A percentile compares a stretch with the other conserved stretches of the same genome.
These are phyloP conservation scores for Ophiocordyceps camponoti-leonardi DNA, from an alignment of 2,329 filamentous ascomycete genomes.

Conservation along the genomic window DNA sequence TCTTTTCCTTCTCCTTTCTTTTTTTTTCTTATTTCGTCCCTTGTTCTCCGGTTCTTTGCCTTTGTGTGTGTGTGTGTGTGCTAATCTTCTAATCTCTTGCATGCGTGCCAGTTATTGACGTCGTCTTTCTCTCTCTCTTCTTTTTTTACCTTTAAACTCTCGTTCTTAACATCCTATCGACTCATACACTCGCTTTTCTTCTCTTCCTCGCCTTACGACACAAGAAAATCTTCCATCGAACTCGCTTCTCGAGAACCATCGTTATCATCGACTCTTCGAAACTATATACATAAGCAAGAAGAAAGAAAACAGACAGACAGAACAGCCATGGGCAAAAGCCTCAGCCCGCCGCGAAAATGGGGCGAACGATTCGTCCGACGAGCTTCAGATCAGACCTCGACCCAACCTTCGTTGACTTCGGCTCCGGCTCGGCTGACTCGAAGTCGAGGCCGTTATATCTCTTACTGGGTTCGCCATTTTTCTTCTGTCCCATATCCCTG, in stretches of 20 bases:
- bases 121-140: too few relatives aligned
- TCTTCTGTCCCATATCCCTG: background rate
- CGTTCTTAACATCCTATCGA: too few relatives aligned
- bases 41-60: background rate
- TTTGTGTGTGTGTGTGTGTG: background rate
- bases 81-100: too few relatives aligned
- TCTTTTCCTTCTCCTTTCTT: background rate
- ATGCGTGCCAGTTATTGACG: too few relatives aligned
- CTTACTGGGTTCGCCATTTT: constrained; percentile 22
- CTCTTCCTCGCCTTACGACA: too few relatives aligned
- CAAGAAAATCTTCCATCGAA: too few relatives aligned
- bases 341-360: background rate
- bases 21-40: background rate
- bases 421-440: too few relatives aligned
- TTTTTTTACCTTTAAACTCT: too few relatives aligned
- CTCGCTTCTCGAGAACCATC: too few relatives aligned
- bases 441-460: constrained; percentile 11
- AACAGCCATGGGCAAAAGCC: background rate
- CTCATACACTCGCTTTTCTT: too few relatives aligned
- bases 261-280: background rate
- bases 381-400: background rate
- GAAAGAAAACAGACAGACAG: too few relatives aligned
- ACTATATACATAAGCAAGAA: too few relatives aligned
- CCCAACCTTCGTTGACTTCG: background rate
- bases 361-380: background rate